phyloP scores from a whole-genome alignment of 2,329 filamentous ascomycete species.

The Sporothrix protearum region DNA sequence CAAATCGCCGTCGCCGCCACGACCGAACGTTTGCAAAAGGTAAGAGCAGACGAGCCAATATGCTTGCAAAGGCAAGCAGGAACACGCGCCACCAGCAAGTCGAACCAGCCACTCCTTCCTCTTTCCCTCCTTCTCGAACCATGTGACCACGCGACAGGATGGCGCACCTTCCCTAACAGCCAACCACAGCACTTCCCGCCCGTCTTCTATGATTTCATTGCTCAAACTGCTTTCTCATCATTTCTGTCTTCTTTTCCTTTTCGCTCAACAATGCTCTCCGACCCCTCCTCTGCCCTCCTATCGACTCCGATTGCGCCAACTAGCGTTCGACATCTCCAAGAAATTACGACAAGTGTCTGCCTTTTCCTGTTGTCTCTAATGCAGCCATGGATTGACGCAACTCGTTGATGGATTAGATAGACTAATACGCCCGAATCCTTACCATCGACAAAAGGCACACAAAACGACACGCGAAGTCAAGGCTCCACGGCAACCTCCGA shows the following conservation, averaged over 20 bases:
- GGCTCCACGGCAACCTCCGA: not conserved
- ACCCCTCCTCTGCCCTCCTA: not conserved
- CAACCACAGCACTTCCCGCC: not conserved
- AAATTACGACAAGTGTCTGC: slow-evolving; percentile 3
- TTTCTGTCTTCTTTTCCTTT: not conserved
- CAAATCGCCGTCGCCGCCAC: not conserved
- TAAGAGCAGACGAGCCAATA: not conserved
- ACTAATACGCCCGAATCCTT: no score
- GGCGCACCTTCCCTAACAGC: not conserved
- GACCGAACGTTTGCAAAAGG: not conserved
- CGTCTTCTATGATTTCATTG: not conserved
- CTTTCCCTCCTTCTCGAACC: not conserved
- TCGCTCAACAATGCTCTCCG: not conserved
- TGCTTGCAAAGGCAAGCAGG: not conserved
- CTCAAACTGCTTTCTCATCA: not conserved
- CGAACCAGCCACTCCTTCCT: not conserved
- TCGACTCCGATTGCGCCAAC: not conserved
- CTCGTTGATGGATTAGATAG: not conserved
- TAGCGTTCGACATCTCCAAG: slow-evolving; percentile 8
- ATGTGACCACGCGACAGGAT: slow-evolving; percentile 22
- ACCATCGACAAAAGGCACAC: not conserved
- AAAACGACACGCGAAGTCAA: not conserved
- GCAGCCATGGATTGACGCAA: not conserved
- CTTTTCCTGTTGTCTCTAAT: not conserved
- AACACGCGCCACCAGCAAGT: not conserved